Percentiles rank a stretch among this genome's conserved stretches.
Conservation (phyloP, 2,329 filamentous ascomycete species). For the Botryotinia convoluta region DNA sequence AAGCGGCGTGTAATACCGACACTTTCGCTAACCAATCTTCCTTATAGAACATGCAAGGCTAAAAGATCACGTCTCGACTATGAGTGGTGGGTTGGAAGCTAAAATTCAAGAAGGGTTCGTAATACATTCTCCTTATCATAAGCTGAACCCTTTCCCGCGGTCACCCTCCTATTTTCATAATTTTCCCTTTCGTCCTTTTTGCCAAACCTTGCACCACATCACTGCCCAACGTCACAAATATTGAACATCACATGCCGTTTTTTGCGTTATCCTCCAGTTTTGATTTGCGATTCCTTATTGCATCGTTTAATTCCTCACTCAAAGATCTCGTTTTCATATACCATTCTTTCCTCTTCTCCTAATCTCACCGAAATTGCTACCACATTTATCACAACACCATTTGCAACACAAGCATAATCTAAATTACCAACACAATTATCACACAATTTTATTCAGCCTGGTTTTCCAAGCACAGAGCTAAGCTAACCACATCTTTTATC, state of each 20-base stretch:
- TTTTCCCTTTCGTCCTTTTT: conserved; percentile 18
- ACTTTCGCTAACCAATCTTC: conserved; percentile 41
- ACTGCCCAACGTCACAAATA: conserved; percentile 21
- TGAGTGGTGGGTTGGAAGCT: conserved; percentile 88
- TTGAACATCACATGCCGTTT: conserved; percentile 20
- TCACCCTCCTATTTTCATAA: neutral
- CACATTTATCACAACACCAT: neutral
- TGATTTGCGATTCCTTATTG: conserved; percentile 11
- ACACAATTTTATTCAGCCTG: neutral
- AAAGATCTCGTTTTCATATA: neutral
- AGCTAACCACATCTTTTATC: conserved; percentile 17
- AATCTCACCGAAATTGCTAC: conserved; percentile 3
- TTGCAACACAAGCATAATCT: neutral
- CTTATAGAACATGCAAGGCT: conserved; percentile 80
- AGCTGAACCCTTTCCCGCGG: conserved; percentile 13
- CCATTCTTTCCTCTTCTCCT: neutral
- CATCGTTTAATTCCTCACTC: neutral
- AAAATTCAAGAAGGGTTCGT: conserved; percentile 90
- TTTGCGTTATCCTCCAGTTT: conserved; percentile 1
- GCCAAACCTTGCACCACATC: conserved; percentile 21
- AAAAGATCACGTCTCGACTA: conserved; percentile 81
- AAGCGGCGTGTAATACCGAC: conserved; percentile 32
- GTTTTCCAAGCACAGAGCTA: neutral
- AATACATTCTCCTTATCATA: conserved; percentile 19
- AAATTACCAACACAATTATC: neutral